A percentile compares a stretch with the other conserved stretches of the same genome.
phyloP scores from a whole-genome alignment of 495 filamentous ascomycete genomes.

The Astrocystis sublimbata region DNA sequence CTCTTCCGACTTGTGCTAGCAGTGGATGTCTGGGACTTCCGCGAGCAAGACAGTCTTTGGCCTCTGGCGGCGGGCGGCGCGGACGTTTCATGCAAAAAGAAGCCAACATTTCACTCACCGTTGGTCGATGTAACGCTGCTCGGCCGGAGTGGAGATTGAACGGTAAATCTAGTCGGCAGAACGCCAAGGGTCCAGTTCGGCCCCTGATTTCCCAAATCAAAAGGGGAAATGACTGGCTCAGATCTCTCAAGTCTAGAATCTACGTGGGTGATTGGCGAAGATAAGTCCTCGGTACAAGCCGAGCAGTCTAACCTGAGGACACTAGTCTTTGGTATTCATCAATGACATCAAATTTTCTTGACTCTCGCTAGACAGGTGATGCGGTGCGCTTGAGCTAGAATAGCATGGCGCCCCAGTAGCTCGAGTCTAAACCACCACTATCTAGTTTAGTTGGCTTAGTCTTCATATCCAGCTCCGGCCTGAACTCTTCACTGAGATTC shows the following conservation, averaged over 20 bases:
- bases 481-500: neutral
- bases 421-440: neutral
- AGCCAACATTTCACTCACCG: slow-evolving; percentile 5
- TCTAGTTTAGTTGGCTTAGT: neutral
- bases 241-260: slow-evolving; percentile 2
- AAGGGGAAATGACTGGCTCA: neutral
- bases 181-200: neutral
- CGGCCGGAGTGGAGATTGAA: slow-evolving; percentile 8
- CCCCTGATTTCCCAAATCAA: neutral
- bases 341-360: neutral
- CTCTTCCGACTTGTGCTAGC: neutral
- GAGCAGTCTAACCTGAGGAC: neutral
- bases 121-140: slow-evolving; percentile 8
- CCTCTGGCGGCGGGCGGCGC: neutral
- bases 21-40: neutral
- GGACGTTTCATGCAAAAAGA: slow-evolving; percentile 1
- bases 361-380: neutral
- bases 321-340: neutral
- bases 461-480: neutral
- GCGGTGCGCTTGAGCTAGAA: neutral
- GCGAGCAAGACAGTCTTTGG: neutral
- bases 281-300: neutral
- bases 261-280: neutral
- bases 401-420: neutral
- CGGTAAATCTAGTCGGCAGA: slow-evolving; percentile 1